Evolutionary conservation across 352 stramenopile species (phyloP), one percentile per base, ranked within the genome.

Genomic region (Phytophthora pinifolia): DNA sequence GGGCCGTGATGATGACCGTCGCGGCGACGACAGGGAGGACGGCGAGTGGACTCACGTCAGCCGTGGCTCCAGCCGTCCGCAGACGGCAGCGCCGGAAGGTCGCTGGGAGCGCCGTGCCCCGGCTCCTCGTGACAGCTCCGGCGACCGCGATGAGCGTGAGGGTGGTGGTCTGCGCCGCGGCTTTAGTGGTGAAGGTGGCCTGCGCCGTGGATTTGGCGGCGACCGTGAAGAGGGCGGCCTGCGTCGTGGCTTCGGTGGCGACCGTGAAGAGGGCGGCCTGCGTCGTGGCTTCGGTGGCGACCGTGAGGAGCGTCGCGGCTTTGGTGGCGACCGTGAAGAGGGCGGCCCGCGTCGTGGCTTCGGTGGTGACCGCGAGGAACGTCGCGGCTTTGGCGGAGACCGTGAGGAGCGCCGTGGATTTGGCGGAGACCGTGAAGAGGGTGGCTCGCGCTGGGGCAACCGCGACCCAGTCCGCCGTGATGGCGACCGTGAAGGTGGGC

Each of bases 11-110:
- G 61, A 70, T 17, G 62, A 69, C 51, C 64, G 54, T 35, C 62
- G 59, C 32, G 50, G 52, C 32, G 54, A 55, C 38, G 75, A 86
- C 15, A 68, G 27, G 32, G 72, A 83, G 3, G 76, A 88, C n/a
- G 65, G 77, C 27, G 79, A 83, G 54, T 89, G 79, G 79, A 89
- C 78, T 6, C 72, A 80, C 29, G 79, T 89, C n/a, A 80, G 59
- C 13, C 69, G 65, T 33, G 42, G 65, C 9, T 52, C 67, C 17
- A 72, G 67, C 12, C 53, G 70, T 35, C 34, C 69, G 0, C 73
- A 65, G 41, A 69, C 69, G 2, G 71, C 62, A 1, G 77, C 75
- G 10, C 75, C 77, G 6, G 77, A 87, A 52, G 73, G 76, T 9
- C 67, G 74, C 36, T 86, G 79, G 74, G 79, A 88, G 35, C 76